phyloP scores from a whole-genome alignment of 805 yeast species.

The Yamadazyma sp. region DNA sequence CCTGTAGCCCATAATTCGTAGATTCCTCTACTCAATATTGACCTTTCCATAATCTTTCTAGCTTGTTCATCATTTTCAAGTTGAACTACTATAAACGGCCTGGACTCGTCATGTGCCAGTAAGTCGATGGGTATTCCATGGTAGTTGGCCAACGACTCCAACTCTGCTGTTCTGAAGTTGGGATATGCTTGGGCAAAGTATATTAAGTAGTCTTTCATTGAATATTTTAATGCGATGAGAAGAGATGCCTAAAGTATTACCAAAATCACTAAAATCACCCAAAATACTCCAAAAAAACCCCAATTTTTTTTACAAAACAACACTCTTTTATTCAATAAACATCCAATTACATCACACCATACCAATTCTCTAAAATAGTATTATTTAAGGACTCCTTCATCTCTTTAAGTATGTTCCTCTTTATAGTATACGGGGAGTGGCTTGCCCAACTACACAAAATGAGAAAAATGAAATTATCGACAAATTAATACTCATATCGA shows the following conservation, averaged over 20 bases:
- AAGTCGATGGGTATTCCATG: constrained; percentile 57
- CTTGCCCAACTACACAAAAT: no score
- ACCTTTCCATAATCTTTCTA: constrained; percentile 54
- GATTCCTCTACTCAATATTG: constrained; percentile 69
- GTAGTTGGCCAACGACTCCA: constrained; percentile 77
- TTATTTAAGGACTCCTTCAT: no score
- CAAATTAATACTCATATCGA: no score
- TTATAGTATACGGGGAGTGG: no score
- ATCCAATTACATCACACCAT: no score
- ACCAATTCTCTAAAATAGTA: no score
- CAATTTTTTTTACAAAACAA: no score
- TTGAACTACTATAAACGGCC: constrained; percentile 70
- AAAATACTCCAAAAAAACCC: no score
- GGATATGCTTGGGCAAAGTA: constrained; percentile 83
- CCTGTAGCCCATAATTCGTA: constrained; percentile 88
- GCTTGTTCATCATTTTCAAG: constrained; percentile 71
- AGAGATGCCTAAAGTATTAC: constrained; percentile 4
- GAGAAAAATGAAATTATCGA: no score
- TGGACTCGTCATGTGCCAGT: constrained; percentile 49
- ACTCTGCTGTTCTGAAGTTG: constrained; percentile 74
- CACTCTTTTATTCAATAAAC: no score
- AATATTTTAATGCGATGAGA: constrained; percentile 7
- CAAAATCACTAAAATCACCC: no score
- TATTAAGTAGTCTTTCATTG: constrained; percentile 63
- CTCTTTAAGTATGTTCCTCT: no score